These are phyloP conservation scores for Wickerhamiella musiphila DNA, from an alignment of 805 yeast genomes.

Conservation along the genomic window DNA sequence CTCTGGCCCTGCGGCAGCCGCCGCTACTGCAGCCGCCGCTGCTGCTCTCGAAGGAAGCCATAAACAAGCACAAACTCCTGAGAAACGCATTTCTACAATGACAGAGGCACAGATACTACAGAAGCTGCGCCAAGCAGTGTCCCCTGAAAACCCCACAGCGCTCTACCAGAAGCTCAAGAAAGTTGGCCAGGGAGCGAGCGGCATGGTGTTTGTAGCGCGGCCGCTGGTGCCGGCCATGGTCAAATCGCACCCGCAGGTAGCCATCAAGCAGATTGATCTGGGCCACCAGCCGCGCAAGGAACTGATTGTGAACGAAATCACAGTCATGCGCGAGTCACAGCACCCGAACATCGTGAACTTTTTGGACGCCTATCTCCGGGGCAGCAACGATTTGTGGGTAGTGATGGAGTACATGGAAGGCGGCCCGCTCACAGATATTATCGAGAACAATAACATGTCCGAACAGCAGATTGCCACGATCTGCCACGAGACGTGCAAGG, in stretches of 20 bases:
- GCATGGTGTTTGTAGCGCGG: slow-evolving; percentile 86
- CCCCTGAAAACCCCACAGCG: slow-evolving; percentile 71
- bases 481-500: slow-evolving; percentile 78
- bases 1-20: slow-evolving; percentile 24
- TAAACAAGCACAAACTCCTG: slow-evolving; percentile 18
- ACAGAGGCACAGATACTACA: slow-evolving; percentile 79
- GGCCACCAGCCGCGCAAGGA: slow-evolving; percentile 87
- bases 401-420: slow-evolving; percentile 99
- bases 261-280: slow-evolving; percentile 90
- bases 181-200: slow-evolving; percentile 97
- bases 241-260: slow-evolving; percentile 32
- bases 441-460: slow-evolving; percentile 65
- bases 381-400: slow-evolving; percentile 73
- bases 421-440: slow-evolving; percentile 89
- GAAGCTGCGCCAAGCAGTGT: slow-evolving; percentile 66
- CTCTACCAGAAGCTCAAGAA: slow-evolving; percentile 37
- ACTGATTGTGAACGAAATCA: slow-evolving; percentile 82
- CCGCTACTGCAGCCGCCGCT: slow-evolving; percentile 21
- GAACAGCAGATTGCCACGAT: slow-evolving; percentile 88
- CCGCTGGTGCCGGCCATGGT: slow-evolving; percentile 24
- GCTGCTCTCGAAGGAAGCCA: slow-evolving; percentile 15
- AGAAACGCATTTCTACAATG: slow-evolving; percentile 41
- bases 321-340: slow-evolving; percentile 91
- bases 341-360: slow-evolving; percentile 92
- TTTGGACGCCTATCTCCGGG: slow-evolving; percentile 73